Evolutionary conservation across 306 rosid species (phyloP), one percentile per base, ranked within the genome.

Genomic region (Ceratonia siliqua): DNA sequence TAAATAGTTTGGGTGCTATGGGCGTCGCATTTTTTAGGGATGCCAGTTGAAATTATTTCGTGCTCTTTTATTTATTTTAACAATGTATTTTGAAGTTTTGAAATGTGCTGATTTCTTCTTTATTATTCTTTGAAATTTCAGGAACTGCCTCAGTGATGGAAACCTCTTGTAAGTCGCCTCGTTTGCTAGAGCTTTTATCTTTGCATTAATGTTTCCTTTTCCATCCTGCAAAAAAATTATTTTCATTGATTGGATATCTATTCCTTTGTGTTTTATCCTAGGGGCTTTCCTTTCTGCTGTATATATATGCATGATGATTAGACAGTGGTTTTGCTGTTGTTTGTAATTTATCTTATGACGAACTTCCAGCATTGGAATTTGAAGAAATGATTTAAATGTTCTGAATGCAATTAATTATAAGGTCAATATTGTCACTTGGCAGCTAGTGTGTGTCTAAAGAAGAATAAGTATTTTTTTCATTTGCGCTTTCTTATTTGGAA

Each of bases 91-190:
- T 68, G 11, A 50, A 71, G 45, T 38, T 30, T 81, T 66, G 58
- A 36, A 13, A 30, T 55, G n/a, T 35, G 24, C 87, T 85, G 82
- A 88, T 78, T 30, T 76, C 4, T 10, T 25, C 70, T 35, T 70
- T 0, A 0, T 81, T 54, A 0, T 70, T 14, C 53, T 80, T 78
- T 83, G 74, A 65, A 75, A 56, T 82, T 85, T 77, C 98, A 95
- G 98, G 86, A 90, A 81, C 30, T 90, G 97, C 83, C 82, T 92
- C 53, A n/a, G 70, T 1, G 97, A 95, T 80, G 99, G 98, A 74
- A 95, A 95, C 62, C 93, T 95, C 38, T 78, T 92, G 99, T 92
- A 87, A 95, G 99, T 89, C 24, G 9, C 41, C 43, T 43, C 41
- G 15, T 41, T 12, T 61, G 45, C 74, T 66, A 55, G 14, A 61